Conservation (phyloP, 306 rosid species). For the Neltuma alba region DNA sequence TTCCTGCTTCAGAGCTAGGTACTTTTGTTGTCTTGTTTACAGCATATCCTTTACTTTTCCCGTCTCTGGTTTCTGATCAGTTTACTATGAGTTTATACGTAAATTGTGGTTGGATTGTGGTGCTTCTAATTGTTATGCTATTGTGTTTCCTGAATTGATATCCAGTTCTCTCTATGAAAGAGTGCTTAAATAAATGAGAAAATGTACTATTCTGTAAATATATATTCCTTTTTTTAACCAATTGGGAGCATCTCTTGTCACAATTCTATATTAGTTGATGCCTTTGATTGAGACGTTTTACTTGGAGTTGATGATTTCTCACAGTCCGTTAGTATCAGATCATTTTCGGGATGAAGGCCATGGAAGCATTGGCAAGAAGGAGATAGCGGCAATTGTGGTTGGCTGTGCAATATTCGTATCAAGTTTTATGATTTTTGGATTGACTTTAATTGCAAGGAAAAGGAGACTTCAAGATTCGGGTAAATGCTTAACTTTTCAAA, state of each 20-base stretch:
- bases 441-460: not conserved
- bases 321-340: not conserved
- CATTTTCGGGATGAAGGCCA: not conserved
- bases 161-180: not conserved
- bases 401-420: not conserved
- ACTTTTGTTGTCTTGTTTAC: not conserved
- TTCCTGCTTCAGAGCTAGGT: conserved; percentile 28
- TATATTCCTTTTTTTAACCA: too few relatives aligned
- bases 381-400: not conserved
- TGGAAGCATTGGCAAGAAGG: not conserved
- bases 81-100: not conserved
- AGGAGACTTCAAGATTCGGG: not conserved
- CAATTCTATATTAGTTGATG: not conserved
- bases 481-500: not conserved
- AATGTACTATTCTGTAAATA: not conserved
- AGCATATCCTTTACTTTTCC: too few relatives aligned
- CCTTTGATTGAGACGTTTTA: not conserved
- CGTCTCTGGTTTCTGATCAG: not conserved
- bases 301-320: not conserved
- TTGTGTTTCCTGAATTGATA: not conserved
- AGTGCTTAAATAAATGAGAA: not conserved
- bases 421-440: not conserved
- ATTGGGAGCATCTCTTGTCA: not conserved
- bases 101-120: not conserved
- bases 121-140: not conserved